Evolutionary conservation across 495 filamentous ascomycete genomes (phyloP).

Genomic region (Hypoxylon intermedium): DNA sequence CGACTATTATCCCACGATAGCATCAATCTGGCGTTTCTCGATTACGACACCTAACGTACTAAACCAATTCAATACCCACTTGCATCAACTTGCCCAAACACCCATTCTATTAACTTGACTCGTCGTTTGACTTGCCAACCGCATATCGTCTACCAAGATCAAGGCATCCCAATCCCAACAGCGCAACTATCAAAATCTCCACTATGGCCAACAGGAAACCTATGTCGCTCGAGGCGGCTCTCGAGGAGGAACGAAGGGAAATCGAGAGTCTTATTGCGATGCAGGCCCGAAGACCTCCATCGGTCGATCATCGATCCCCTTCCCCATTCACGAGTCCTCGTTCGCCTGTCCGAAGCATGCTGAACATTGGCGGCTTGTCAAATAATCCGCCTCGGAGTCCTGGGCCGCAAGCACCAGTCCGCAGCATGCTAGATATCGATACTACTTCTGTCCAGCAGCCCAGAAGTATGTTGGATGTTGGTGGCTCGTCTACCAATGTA

Average conservation of each 20-base stretch:
- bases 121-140: constrained; percentile 1
- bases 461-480: constrained; percentile 54
- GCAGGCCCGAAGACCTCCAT: constrained; percentile 46
- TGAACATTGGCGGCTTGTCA: constrained; percentile 55
- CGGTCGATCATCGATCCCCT: constrained; percentile 50
- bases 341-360: constrained; percentile 64
- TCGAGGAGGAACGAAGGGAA: constrained; percentile 76
- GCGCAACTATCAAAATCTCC: neutral
- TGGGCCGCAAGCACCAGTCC: constrained; percentile 52
- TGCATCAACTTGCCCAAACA: neutral
- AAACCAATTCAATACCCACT: neutral
- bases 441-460: constrained; percentile 44
- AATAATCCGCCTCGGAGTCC: constrained; percentile 40
- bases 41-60: constrained; percentile 2
- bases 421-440: constrained; percentile 68
- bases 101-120: neutral
- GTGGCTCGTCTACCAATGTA: constrained; percentile 35
- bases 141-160: constrained; percentile 8
- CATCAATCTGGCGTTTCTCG: constrained; percentile 34
- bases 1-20: constrained; percentile 47
- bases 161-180: neutral
- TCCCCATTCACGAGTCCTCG: constrained; percentile 57
- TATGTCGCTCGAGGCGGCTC: constrained; percentile 73
- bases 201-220: constrained; percentile 40
- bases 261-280: constrained; percentile 67